Base-by-base conservation (phyloP, 1,284 basidiomycete species). In the Cronartium ribicola region DNA sequence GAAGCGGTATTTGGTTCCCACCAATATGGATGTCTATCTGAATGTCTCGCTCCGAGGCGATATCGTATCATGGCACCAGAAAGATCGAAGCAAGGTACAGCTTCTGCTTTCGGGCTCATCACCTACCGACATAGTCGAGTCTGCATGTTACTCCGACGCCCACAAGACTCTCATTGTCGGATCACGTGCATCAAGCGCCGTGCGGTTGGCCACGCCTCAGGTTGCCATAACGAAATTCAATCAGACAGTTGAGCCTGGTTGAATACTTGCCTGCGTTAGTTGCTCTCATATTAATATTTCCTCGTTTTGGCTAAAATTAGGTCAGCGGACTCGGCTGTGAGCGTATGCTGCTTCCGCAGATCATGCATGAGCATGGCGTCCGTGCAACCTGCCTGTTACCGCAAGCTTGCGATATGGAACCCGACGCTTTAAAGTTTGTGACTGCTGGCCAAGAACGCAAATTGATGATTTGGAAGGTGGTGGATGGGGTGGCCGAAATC, bases 11-110 rank as follows among this genome's bases (percentile, higher is more conserved):
- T 62, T 73, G 2, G 36, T 73, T 37, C 43, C 64, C 6, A 73
- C 64, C 41, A 43, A 73, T 43, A 17, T 66, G 13, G 39, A 20
- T 10, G 63, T 46, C 3, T 66, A 73, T 39, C n/a, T 73, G 2
- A 57, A 60, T 17, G n/a, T 73, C 64, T 73, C 71, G 1, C 29
- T 66, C 41, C 29, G 64, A 48, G 71, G 71, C 14, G 71, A 73
- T 44, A 51, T 73, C 22, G 36, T 73, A 20, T 48, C 55, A 36
- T 73, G 71, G 69, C 62, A 72, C 20, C 44, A 48, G 6, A 60
- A 4, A 20, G 20, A 65, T 65, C 29, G 63, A 41, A 41, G 36
- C 36, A 65, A 65, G 36, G 43, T 73, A 22, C 37, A 66, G 51
- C 64, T 73, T 13, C 22, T 66, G n/a, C 40, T 17, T 6, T n/a